Evolutionary conservation across 106 monocot species (phyloP), one percentile per base, ranked within the genome.

Genomic region (Phalaenopsis equestris): DNA sequence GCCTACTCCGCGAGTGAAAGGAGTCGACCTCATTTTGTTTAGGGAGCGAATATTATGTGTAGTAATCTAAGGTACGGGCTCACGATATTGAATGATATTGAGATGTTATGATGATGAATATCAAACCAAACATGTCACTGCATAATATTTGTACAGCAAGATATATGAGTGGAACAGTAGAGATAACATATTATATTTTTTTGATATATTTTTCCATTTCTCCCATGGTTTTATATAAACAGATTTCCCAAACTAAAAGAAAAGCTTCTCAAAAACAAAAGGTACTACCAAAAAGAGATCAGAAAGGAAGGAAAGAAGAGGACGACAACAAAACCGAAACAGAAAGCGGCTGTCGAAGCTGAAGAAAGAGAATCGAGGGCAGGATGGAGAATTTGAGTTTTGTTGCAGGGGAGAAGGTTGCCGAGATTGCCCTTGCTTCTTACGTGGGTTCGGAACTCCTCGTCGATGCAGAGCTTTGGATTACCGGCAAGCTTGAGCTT

Each of bases 401-500:
- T 81, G 67, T 84, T 85, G 87, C 88, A 88, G 21, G 4, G 16
- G 21, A 6, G 78, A 47, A 90, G 16, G 47, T 67, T 18, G 5
- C 23, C 72, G 41, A 83, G 37, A 56, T 68, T 42, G 19, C 80
- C 82, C 79, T 15, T 61, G 39, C 38, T 21, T 2, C 61, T 64
- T 42, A 15, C 41, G 75, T 58, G 76, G 65, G 52, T 80, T 65
- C 57, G 82, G 48, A 84, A 8, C 37, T 85, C 86, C 46, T 82
- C 85, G 8, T 15, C 83, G 37, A 85, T 11, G 79, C 93, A 93
- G 42, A 93, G 87, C 56, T 78, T 64, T 6, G 36, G 81, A 80
- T 93, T 93, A 56, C 93, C 90, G 23, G 46, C 73, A 24, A 93
- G 82, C 88, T 87, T 90, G 75, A 93, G 87, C 82, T 89, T 93